A percentile compares a stretch with the other conserved stretches of the same genome.
phyloP scores from a whole-genome alignment of 2,329 filamentous ascomycete genomes.

The Nemania abortiva region DNA sequence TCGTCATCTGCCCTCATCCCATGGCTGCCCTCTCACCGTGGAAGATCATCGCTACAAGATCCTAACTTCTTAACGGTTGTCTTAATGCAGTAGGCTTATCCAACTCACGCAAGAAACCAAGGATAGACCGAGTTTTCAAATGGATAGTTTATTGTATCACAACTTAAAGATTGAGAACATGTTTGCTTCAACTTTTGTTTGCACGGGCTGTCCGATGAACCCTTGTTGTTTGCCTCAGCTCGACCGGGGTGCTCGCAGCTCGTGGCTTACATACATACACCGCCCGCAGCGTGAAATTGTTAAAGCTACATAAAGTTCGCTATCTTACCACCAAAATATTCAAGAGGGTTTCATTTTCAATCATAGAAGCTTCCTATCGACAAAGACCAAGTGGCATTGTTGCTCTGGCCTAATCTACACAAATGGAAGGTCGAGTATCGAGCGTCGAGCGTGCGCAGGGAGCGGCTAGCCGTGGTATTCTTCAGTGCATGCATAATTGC shows the following conservation, averaged over 20 bases:
- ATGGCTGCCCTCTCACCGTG: neutral
- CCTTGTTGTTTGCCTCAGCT: neutral
- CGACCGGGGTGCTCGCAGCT: neutral
- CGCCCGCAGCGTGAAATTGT: neutral
- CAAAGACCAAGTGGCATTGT: neutral
- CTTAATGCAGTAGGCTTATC: neutral
- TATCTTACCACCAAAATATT: neutral
- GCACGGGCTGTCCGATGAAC: neutral
- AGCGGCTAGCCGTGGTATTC: constrained; percentile 6
- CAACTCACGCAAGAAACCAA: neutral
- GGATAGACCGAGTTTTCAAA: neutral
- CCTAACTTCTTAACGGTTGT: too few species aligned
- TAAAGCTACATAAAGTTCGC: neutral
- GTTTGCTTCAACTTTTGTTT: constrained; percentile 5
- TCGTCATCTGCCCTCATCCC: neutral
- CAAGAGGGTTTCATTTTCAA: neutral
- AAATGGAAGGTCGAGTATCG: neutral
- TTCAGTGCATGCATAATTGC: constrained; percentile 39
- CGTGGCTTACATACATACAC: neutral
- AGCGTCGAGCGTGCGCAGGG: neutral
- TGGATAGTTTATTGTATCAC: neutral
- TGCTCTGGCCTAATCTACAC: too few species aligned
- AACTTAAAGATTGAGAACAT: neutral
- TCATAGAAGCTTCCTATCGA: neutral
- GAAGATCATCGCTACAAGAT: too few species aligned